Evolutionary conservation across 495 filamentous ascomycete species (phyloP).

Genomic region (Hypoxylon subgilvum): DNA sequence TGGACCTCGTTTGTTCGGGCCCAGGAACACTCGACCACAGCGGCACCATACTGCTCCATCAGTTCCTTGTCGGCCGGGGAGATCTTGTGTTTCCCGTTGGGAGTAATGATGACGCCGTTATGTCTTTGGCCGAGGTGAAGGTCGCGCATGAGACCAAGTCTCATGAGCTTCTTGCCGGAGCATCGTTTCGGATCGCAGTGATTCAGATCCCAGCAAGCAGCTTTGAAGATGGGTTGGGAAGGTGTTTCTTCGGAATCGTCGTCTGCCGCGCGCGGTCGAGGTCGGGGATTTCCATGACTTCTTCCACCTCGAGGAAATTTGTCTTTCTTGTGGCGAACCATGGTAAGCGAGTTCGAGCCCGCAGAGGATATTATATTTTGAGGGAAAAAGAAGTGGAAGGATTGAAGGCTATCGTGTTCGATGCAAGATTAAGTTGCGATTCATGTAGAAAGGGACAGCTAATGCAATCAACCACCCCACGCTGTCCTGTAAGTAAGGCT

Average conservation of each 20-base stretch:
- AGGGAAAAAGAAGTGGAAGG: no score
- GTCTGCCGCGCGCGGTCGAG: slow-evolving; percentile 37
- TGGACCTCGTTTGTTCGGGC: slow-evolving; percentile 89
- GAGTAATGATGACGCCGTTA: slow-evolving; percentile 87
- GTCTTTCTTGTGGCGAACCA: slow-evolving; percentile 97
- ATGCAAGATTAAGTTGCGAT: no score
- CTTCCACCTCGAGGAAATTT: slow-evolving; percentile 72
- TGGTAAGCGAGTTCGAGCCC: slow-evolving; percentile 39
- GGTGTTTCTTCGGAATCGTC: slow-evolving; percentile 45
- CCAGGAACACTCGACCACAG: slow-evolving; percentile 98
- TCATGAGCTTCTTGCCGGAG: slow-evolving; percentile 91
- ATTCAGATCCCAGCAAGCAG: slow-evolving; percentile 95
- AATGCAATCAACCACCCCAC: no score
- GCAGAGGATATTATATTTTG: background rate
- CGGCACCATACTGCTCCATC: slow-evolving; percentile 86
- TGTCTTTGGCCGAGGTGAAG: slow-evolving; percentile 89
- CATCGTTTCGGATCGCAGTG: slow-evolving; percentile 98
- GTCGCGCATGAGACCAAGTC: slow-evolving; percentile 90
- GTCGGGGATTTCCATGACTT: slow-evolving; percentile 57
- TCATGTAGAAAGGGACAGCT: no score
- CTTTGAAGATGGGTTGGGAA: slow-evolving; percentile 74
- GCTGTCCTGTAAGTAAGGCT: no score
- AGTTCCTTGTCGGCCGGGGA: slow-evolving; percentile 81
- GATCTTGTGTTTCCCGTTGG: slow-evolving; percentile 84
- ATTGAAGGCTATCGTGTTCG: no score